These are phyloP conservation scores for Aspergillus sclerotiicarbonarius DNA, from an alignment of 495 filamentous ascomycete genomes.

Conservation along the genomic window DNA sequence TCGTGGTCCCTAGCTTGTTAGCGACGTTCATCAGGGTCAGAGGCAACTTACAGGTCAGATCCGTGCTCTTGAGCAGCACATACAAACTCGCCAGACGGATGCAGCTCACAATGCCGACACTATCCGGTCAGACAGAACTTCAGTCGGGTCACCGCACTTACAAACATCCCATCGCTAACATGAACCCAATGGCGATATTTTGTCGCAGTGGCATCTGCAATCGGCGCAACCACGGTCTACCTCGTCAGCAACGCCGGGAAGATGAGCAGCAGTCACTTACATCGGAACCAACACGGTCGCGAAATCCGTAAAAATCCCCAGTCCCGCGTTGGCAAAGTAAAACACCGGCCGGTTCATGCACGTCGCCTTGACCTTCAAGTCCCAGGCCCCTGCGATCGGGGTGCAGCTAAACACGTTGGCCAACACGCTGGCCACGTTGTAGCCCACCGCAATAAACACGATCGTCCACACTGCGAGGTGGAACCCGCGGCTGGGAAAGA, in stretches of 20 bases:
- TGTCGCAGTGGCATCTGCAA: constrained; percentile 33
- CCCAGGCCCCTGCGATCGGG: constrained; percentile 33
- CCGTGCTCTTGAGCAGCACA: constrained; percentile 20
- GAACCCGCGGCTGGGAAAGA: constrained; percentile 40
- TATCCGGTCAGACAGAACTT: constrained; percentile 12
- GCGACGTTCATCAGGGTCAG: background rate
- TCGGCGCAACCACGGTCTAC: constrained; percentile 31
- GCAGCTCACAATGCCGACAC: constrained; percentile 35
- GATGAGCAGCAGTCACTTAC: constrained; percentile 11
- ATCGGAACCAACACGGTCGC: constrained; percentile 38
- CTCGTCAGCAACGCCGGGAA: background rate
- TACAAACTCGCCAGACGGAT: constrained; percentile 30
- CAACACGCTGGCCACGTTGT: constrained; percentile 33
- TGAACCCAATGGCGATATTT: constrained; percentile 28
- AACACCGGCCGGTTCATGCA: constrained; percentile 34
- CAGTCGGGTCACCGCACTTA: constrained; percentile 15
- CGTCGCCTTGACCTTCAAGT: constrained; percentile 22
- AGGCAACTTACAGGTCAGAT: constrained; percentile 28
- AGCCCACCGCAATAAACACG: constrained; percentile 34
- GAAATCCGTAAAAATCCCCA: constrained; percentile 39
- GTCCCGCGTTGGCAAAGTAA: constrained; percentile 36
- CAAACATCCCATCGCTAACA: constrained; percentile 33
- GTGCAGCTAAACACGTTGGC: constrained; percentile 34
- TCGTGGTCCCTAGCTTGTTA: constrained; percentile 26
- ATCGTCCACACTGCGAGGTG: constrained; percentile 31